Base-by-base conservation (phyloP, 352 stramenopile genomes). In the Ophiocytium majus region DNA sequence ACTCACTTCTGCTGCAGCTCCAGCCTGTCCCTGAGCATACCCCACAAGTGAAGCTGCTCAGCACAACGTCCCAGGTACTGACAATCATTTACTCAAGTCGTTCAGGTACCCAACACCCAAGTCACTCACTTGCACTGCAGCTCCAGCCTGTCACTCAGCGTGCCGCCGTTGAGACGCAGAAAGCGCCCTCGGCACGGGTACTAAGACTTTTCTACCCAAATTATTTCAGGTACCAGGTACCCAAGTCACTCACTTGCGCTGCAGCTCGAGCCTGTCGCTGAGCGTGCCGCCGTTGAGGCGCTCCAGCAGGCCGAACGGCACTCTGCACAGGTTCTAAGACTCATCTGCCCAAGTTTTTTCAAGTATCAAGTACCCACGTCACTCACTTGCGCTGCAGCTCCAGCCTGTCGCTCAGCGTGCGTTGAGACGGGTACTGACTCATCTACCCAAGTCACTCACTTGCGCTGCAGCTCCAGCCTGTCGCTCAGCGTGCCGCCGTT, bases 401-500 rank as follows among this genome's bases (percentile, higher is more conserved):
- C 31, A 81, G 31, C 75, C 75, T 37, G 36, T 88, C 85, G 35
- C 81, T 88, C 10, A 88, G 57, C 10, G 85, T 88, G 0, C 85
- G 31, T 83, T 36, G 49, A 88, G 79, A 34, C 82, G 75, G n/a
- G n/a, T n/a, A n/a, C n/a, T n/a, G n/a, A n/a, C n/a, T n/a, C n/a
- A n/a, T n/a, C n/a, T n/a, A n/a, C n/a, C n/a, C n/a, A n/a, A 5
- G 43, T 14, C 10, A 81, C 75, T 81, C 36, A 81, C 75, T 81
- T 81, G 31, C 75, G 31, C 19, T 81, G 75, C 1, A 81, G 36
- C 36, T 81, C 75, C 31, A 81, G 31, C 75, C 75, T 37, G 36
- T 88, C 85, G 35, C 81, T 88, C 10, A 88, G 57, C 10, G 85
- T 88, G 0, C 85, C 85, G 0, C 85, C 85, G 31, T 83, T 36